These are phyloP conservation scores for Tulasnella sp. DNA, from an alignment of 768 basidiomycete species.

Conservation along the genomic window DNA sequence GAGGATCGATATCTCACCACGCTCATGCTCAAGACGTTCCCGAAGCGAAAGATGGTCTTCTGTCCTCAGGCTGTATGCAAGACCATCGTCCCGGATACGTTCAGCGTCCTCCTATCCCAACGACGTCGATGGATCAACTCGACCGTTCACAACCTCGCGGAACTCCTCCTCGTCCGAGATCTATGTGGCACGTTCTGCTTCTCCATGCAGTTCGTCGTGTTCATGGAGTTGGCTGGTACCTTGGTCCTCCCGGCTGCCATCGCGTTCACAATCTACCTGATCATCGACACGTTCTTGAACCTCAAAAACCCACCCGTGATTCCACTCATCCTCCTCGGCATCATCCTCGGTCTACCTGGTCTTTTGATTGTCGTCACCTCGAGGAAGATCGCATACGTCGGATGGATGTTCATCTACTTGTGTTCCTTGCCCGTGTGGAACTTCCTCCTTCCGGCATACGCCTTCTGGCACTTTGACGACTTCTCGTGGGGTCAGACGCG, in stretches of 20 bases:
- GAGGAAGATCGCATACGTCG: conserved; percentile 83
- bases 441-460: conserved; percentile 85
- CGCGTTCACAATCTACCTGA: conserved; percentile 89
- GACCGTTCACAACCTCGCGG: conserved; percentile 94
- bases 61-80: conserved; percentile 98
- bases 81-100: conserved; percentile 95
- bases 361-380: conserved; percentile 92
- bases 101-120: conserved; percentile 85
- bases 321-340: conserved; percentile 81
- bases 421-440: conserved; percentile 95
- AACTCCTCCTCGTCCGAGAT: conserved; percentile 87
- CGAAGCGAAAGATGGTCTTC: conserved; percentile 98
- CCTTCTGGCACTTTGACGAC: conserved; percentile 99
- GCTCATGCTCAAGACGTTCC: conserved; percentile 97
- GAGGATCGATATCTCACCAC: conserved; percentile 99
- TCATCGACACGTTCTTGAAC: conserved; percentile 79
- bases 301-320: conserved; percentile 51
- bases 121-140: conserved; percentile 99
- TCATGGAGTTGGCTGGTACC: conserved; percentile 96
- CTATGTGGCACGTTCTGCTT: conserved; percentile 99
- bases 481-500: conserved; percentile 97
- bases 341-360: conserved; percentile 94
- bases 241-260: conserved; percentile 95
- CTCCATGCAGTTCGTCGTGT: conserved; percentile 98
- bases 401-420: conserved; percentile 96